These are phyloP conservation scores for Epichloe elymi DNA, from an alignment of 2,329 filamentous ascomycete species.

Conservation along the genomic window DNA sequence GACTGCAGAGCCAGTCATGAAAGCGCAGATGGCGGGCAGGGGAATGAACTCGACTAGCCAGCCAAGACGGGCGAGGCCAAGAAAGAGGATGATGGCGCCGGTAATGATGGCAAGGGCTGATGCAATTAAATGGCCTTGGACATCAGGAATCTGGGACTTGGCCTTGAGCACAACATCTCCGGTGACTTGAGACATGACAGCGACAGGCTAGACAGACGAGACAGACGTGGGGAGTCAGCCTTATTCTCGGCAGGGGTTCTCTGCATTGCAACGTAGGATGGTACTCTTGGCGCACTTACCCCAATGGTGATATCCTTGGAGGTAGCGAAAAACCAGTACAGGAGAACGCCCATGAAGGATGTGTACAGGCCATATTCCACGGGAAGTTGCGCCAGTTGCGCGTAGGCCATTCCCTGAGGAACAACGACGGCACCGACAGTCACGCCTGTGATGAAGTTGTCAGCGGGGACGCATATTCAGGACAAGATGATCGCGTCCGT, in stretches of 20 bases:
- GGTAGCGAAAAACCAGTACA: constrained; percentile 97
- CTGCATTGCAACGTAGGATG: not conserved
- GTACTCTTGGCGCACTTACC: constrained; percentile 30
- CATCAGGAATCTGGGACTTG: constrained; percentile 23
- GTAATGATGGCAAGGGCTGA: constrained; percentile 34
- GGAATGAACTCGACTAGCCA: constrained; percentile 43
- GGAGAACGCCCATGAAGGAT: constrained; percentile 86
- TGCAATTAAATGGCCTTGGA: constrained; percentile 30
- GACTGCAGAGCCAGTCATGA: constrained; percentile 40
- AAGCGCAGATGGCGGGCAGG: constrained; percentile 37
- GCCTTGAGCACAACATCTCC: constrained; percentile 33
- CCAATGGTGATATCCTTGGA: constrained; percentile 87
- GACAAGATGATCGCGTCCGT: not conserved
- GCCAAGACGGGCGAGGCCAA: constrained; percentile 36
- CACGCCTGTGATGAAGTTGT: constrained; percentile 16
- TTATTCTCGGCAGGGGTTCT: not conserved
- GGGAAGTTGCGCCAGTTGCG: constrained; percentile 31
- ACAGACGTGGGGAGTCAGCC: constrained; percentile 6
- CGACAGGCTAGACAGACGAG: constrained; percentile 30
- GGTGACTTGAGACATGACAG: constrained; percentile 39
- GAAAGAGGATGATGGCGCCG: constrained; percentile 33
- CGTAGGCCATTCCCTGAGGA: constrained; percentile 43
- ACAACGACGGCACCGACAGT: constrained; percentile 41
- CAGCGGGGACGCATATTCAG: constrained; percentile 4
- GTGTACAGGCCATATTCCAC: constrained; percentile 45